A percentile compares a stretch with the other conserved stretches of the same genome.
phyloP scores from a whole-genome alignment of 1,139 yeast species.

The Suhomyces yuchorum region DNA sequence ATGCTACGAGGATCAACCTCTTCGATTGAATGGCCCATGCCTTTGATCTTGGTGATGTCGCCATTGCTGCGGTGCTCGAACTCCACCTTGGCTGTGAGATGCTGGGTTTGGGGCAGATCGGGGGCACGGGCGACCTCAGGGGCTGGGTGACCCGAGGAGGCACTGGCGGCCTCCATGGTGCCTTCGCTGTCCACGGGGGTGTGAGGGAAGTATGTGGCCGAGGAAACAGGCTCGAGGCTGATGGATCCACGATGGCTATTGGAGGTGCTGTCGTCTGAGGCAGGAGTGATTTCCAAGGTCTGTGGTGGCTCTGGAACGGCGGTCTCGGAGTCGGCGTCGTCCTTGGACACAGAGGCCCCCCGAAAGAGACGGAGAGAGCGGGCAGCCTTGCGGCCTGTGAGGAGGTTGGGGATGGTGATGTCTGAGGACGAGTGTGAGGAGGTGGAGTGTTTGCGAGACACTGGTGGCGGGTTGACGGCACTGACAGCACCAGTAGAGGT shows the following conservation, averaged over 20 bases:
- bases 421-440: constrained; percentile 10
- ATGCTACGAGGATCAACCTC: constrained; percentile 8
- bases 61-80: constrained; percentile 37
- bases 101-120: constrained; percentile 26
- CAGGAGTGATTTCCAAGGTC: not conserved
- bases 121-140: not conserved
- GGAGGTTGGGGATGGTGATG: constrained; percentile 15
- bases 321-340: constrained; percentile 11
- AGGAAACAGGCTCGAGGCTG: constrained; percentile 54
- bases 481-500: not conserved
- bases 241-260: not conserved
- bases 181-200: constrained; percentile 24
- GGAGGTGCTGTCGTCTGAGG: not conserved
- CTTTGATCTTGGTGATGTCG: constrained; percentile 31
- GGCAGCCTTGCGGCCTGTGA: constrained; percentile 45
- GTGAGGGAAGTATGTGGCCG: constrained; percentile 72
- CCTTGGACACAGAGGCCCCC: constrained; percentile 23
- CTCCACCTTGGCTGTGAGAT: constrained; percentile 41
- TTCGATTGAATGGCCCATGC: constrained; percentile 3
- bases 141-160: not conserved
- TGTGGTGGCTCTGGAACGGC: not conserved
- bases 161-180: not conserved
- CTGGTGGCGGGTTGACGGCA: not conserved
- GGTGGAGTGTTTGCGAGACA: constrained; percentile 7
- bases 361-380: constrained; percentile 39